phyloP scores from a whole-genome alignment of 2,329 filamentous ascomycete species.

The Elsinoe ampelina region DNA sequence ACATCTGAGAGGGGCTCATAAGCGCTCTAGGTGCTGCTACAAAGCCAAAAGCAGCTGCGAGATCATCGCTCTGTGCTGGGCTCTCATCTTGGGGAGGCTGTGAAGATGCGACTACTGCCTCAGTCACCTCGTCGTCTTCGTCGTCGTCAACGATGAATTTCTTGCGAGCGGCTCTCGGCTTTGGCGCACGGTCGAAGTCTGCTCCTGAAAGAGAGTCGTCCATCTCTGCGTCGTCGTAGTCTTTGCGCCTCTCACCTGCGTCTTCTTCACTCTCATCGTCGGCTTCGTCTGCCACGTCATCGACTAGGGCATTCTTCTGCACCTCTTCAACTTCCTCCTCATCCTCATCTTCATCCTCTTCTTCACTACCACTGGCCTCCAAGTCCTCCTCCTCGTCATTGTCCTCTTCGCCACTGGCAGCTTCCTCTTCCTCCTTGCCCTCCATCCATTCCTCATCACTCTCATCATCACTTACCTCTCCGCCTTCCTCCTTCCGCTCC shows the following conservation, averaged over 20 bases:
- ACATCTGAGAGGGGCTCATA: constrained; percentile 78
- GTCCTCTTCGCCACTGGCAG: constrained; percentile 28
- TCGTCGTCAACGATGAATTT: constrained; percentile 28
- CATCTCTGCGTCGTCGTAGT: constrained; percentile 18
- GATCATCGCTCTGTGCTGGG: constrained; percentile 14
- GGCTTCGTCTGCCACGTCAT: constrained; percentile 23
- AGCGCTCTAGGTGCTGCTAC: constrained; percentile 28
- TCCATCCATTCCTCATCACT: constrained; percentile 38
- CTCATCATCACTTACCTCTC: constrained; percentile 45
- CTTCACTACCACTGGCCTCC: constrained; percentile 19
- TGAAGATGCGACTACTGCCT: background rate
- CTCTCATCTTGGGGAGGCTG: constrained; percentile 23
- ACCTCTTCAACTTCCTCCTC: constrained; percentile 30
- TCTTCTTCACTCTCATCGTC: constrained; percentile 22
- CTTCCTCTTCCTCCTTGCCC: constrained; percentile 22
- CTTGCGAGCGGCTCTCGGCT: constrained; percentile 22
- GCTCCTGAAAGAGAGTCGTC: constrained; percentile 27
- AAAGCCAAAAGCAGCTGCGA: constrained; percentile 32
- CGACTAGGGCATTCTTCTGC: constrained; percentile 21
- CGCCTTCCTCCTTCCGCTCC: constrained; percentile 38
- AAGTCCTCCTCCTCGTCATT: constrained; percentile 28
- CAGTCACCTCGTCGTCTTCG: constrained; percentile 17
- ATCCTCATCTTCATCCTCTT: constrained; percentile 20
- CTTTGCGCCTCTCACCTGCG: constrained; percentile 28
- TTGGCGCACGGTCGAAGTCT: constrained; percentile 20